Conservation (phyloP, 176 grass and related monocot genomes). For the Otatea glauca region DNA sequence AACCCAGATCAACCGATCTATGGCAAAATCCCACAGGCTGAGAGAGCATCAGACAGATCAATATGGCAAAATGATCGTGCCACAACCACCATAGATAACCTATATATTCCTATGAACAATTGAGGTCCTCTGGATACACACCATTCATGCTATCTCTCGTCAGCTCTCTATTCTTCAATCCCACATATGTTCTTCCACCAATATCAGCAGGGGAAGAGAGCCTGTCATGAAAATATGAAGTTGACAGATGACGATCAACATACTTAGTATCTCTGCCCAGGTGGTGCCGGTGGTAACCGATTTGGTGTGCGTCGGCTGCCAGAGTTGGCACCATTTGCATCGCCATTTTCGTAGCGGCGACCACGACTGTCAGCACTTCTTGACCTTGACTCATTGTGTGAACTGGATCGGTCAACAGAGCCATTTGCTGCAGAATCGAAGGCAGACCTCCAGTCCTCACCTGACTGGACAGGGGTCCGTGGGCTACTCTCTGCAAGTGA, state of each 20-base stretch:
- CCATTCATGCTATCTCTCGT: slow-evolving; percentile 34
- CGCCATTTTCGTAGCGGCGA: slow-evolving; percentile 78
- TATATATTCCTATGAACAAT: slow-evolving; percentile 75
- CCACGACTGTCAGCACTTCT: slow-evolving; percentile 70
- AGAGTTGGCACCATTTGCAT: slow-evolving; percentile 55
- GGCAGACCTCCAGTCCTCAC: slow-evolving; percentile 96
- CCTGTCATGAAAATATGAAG: slow-evolving; percentile 37
- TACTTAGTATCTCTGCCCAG: slow-evolving; percentile 58
- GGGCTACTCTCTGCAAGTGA: slow-evolving; percentile 72
- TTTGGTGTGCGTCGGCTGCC: slow-evolving; percentile 80
- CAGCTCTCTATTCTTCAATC: slow-evolving; percentile 20
- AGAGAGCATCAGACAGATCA: slow-evolving; percentile 45
- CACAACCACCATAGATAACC: slow-evolving; percentile 43
- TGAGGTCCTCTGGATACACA: slow-evolving; percentile 56
- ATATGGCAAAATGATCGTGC: slow-evolving; percentile 47
- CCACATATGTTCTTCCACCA: slow-evolving; percentile 23
- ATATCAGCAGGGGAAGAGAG: slow-evolving; percentile 10
- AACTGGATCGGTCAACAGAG: slow-evolving; percentile 49
- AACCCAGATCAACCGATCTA: slow-evolving; percentile 46
- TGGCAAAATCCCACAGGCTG: slow-evolving; percentile 54
- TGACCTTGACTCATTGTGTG: slow-evolving; percentile 73
- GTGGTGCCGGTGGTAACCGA: slow-evolving; percentile 78
- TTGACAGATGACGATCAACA: slow-evolving; percentile 30
- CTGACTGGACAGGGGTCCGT: slow-evolving; percentile 50
- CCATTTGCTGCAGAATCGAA: slow-evolving; percentile 77